Evolutionary conservation across 306 rosid species (phyloP).

Genomic region (Senna siamea): DNA sequence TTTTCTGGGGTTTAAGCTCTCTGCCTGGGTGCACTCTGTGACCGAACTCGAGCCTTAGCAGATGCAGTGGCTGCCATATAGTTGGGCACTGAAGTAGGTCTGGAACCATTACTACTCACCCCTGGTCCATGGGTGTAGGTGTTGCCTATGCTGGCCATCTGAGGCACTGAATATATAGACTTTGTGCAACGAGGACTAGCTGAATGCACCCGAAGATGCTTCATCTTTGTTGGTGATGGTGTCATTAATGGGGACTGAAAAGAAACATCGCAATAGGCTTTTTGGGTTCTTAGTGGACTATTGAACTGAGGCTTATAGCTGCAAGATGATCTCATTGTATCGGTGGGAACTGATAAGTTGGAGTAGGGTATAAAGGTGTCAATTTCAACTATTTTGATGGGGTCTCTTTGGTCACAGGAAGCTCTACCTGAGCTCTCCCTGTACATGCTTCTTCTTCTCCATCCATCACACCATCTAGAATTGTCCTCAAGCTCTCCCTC

Average conservation of each 20-base stretch:
- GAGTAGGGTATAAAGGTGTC: conserved; percentile 54
- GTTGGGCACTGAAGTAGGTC: conserved; percentile 36
- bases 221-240: conserved; percentile 44
- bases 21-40: conserved; percentile 58
- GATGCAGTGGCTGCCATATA: conserved; percentile 68
- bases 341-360: conserved; percentile 5
- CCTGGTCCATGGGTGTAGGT: conserved; percentile 10
- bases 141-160: background rate
- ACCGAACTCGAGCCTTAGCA: conserved; percentile 53
- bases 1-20: conserved; percentile 41
- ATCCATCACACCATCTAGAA: conserved; percentile 36
- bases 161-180: conserved; percentile 15
- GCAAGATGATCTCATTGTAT: conserved; percentile 1
- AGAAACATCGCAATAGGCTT: conserved; percentile 21
- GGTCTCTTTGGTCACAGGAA: conserved; percentile 51
- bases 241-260: conserved; percentile 40
- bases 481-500: conserved; percentile 46
- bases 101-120: background rate
- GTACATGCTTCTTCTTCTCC: conserved; percentile 37
- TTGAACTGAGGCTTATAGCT: conserved; percentile 20
- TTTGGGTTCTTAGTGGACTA: conserved; percentile 34
- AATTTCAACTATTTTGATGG: conserved; percentile 59
- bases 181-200: conserved; percentile 50
- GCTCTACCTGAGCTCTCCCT: conserved; percentile 46
- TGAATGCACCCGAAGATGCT: conserved; percentile 40